Conservation (phyloP, 306 rosid genomes). For the Casuarina cunninghamiana region DNA sequence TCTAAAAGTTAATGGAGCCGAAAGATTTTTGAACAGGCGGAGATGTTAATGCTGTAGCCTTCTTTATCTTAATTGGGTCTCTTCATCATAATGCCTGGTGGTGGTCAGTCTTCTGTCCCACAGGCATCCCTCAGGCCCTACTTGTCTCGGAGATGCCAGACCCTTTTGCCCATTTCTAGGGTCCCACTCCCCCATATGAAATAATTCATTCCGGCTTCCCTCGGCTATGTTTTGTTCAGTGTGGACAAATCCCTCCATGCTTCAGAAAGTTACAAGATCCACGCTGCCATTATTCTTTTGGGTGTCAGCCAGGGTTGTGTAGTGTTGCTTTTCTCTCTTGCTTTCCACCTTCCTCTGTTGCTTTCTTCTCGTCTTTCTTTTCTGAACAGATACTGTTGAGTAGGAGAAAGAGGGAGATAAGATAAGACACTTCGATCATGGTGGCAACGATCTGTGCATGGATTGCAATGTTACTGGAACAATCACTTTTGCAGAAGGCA, state of each 20-base stretch:
- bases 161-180: constrained; percentile 37
- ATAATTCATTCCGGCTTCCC: constrained; percentile 29
- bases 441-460: too few species aligned
- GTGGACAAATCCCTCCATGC: neutral
- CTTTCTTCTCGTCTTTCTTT: too few species aligned
- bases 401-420: too few species aligned
- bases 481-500: too few species aligned
- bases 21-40: constrained; percentile 16
- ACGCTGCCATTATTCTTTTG: neutral
- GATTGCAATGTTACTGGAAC: too few species aligned
- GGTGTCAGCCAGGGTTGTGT: too few species aligned
- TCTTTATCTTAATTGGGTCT: constrained; percentile 14
- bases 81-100: constrained; percentile 28
- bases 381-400: too few species aligned
- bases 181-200: constrained; percentile 42
- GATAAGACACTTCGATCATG: too few species aligned
- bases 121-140: constrained; percentile 47
- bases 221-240: constrained; percentile 21
- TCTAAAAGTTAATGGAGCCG: constrained; percentile 25
- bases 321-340: too few species aligned
- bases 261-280: constrained; percentile 6
- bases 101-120: constrained; percentile 41
- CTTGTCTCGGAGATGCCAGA: constrained; percentile 49
- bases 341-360: too few species aligned
- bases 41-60: neutral